These are phyloP conservation scores for Rhynchospora tenuis DNA, from an alignment of 176 grass and related monocot species.

Conservation along the genomic window DNA sequence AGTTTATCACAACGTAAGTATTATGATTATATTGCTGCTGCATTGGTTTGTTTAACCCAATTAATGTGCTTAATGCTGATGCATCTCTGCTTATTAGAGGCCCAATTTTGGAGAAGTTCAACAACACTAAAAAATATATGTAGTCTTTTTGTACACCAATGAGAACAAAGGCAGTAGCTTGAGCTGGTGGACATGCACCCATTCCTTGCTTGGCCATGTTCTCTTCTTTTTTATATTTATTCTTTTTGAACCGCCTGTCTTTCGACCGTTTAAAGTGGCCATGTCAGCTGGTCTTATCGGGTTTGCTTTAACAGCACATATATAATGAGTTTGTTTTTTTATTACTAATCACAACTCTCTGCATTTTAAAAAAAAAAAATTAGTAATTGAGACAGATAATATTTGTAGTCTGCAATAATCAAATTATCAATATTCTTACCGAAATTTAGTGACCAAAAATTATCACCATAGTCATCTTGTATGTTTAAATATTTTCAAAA, in stretches of 20 bases:
- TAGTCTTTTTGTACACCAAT: neutral
- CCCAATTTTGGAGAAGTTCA: neutral
- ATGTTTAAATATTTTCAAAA: too few relatives aligned
- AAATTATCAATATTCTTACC: too few relatives aligned
- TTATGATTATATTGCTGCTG: neutral
- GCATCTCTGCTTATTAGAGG: neutral
- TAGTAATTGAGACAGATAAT: neutral
- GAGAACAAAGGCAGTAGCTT: constrained; percentile 6
- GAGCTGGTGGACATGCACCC: constrained; percentile 9
- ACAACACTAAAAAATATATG: neutral
- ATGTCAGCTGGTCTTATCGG: neutral
- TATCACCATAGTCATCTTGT: too few relatives aligned
- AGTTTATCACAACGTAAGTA: too few relatives aligned
- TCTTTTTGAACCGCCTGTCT: constrained; percentile 13
- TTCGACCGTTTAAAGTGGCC: constrained; percentile 26
- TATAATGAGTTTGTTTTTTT: too few relatives aligned
- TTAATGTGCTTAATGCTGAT: neutral
- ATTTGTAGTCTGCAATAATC: neutral
- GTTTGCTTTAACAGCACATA: neutral
- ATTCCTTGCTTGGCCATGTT: constrained; percentile 18
- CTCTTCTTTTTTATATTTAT: neutral
- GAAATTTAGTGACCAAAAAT: too few relatives aligned
- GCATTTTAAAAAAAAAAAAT: too few relatives aligned
- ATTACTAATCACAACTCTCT: too few relatives aligned
- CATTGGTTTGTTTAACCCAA: neutral